Conservation (phyloP, 2,329 filamentous ascomycete genomes). For the Trichoderma aggressivum region DNA sequence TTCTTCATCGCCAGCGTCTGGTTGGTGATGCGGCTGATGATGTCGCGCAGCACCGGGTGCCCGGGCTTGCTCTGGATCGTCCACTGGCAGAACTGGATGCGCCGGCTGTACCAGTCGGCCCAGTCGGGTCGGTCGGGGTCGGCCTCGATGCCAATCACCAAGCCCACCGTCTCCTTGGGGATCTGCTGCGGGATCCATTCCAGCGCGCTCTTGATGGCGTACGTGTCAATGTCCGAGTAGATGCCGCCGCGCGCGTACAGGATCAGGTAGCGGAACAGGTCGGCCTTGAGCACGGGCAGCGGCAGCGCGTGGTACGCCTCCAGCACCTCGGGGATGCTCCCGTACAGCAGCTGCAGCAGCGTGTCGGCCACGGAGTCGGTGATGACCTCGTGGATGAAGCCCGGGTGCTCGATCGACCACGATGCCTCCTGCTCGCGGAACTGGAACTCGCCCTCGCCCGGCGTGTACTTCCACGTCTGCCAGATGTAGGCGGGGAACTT, state of each 20-base stretch:
- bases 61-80: constrained; percentile 95
- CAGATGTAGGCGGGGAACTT: constrained; percentile 98
- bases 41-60: constrained; percentile 84
- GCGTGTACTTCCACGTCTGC: constrained; percentile 96
- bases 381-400: constrained; percentile 94
- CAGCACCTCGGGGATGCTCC: constrained; percentile 72
- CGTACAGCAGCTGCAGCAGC: constrained; percentile 82
- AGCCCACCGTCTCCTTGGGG: constrained; percentile 71
- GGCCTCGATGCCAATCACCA: constrained; percentile 93
- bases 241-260: constrained; percentile 59
- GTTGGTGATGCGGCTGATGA: constrained; percentile 81
- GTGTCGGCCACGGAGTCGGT: constrained; percentile 83
- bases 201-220: constrained; percentile 73
- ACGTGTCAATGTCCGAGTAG: constrained; percentile 92
- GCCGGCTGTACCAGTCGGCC: constrained; percentile 91
- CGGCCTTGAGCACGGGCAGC: constrained; percentile 71
- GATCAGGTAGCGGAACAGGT: constrained; percentile 75
- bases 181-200: constrained; percentile 84
- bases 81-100: constrained; percentile 99
- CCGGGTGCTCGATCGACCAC: constrained; percentile 83
- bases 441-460: constrained; percentile 70
- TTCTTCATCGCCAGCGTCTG: constrained; percentile 73
- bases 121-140: constrained; percentile 92
- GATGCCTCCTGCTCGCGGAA: constrained; percentile 84
- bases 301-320: constrained; percentile 73